A percentile compares a stretch with the other conserved stretches of the same genome.
phyloP scores from a whole-genome alignment of 768 basidiomycete species.

The Calocera cornea region DNA sequence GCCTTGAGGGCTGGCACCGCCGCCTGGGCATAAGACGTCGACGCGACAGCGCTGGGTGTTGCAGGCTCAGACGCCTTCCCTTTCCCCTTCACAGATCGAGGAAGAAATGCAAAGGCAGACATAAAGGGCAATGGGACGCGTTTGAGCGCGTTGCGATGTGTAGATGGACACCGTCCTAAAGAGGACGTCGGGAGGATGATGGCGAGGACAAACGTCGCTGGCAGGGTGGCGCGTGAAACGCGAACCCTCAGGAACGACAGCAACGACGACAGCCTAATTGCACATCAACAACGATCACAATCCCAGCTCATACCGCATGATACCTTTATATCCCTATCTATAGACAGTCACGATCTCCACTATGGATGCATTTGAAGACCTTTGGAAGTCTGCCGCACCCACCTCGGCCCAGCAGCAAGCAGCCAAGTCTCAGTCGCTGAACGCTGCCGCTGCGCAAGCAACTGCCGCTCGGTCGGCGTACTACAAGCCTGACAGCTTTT shows the following conservation, averaged over 20 bases:
- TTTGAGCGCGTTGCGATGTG: background rate
- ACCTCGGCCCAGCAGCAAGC: background rate
- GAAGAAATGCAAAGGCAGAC: background rate
- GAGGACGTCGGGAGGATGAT: background rate
- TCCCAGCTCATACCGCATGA: background rate
- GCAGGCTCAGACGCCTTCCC: background rate
- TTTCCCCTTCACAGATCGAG: background rate
- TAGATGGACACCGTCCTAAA: background rate
- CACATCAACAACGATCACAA: background rate
- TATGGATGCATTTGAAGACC: background rate
- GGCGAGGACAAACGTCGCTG: background rate
- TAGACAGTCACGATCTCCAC: background rate
- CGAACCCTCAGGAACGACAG: background rate
- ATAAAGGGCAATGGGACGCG: background rate
- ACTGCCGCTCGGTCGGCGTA: background rate
- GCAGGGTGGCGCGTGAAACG: background rate
- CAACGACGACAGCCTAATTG: background rate
- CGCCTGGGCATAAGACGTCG: background rate
- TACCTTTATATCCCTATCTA: background rate
- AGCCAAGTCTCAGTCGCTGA: background rate
- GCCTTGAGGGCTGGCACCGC: background rate
- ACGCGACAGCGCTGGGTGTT: background rate
- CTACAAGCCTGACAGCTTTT: background rate
- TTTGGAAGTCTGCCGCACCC: background rate
- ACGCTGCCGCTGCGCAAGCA: background rate